These are phyloP conservation scores for Auriscalpium vulgare DNA, from an alignment of 768 basidiomycete species.

Conservation along the genomic window DNA sequence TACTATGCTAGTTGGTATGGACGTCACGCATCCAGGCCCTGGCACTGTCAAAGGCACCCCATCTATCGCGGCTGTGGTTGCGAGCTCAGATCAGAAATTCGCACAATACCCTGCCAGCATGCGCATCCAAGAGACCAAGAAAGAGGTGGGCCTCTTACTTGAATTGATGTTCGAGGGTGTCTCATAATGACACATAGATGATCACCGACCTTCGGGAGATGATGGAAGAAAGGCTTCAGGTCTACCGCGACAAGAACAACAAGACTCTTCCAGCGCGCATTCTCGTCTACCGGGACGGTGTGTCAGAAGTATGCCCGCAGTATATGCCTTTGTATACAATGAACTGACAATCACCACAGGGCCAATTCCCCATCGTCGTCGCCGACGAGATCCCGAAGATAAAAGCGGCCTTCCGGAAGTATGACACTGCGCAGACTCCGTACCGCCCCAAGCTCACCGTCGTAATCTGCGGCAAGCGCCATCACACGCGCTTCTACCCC, in stretches of 20 bases:
- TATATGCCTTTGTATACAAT: background rate
- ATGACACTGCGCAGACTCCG: constrained; percentile 25
- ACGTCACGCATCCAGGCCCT: constrained; percentile 74
- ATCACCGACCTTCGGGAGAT: constrained; percentile 39
- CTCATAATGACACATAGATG: constrained; percentile 26
- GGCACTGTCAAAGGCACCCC: constrained; percentile 53
- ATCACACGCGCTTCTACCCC: constrained; percentile 51
- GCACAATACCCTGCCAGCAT: constrained; percentile 45
- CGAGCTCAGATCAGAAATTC: constrained; percentile 35
- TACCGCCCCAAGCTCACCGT: constrained; percentile 45
- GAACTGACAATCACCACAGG: constrained; percentile 20
- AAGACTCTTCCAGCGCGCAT: constrained; percentile 35
- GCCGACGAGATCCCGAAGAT: constrained; percentile 37
- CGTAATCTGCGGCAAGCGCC: constrained; percentile 49
- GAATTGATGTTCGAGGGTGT: background rate
- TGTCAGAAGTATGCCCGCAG: constrained; percentile 52
- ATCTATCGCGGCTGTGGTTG: constrained; percentile 48
- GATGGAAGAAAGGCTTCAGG: constrained; percentile 39
- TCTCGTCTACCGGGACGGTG: constrained; percentile 65
- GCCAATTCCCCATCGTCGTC: constrained; percentile 41
- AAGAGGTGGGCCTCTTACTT: constrained; percentile 46
- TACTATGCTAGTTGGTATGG: constrained; percentile 52
- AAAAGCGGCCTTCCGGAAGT: constrained; percentile 31
- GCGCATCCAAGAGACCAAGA: constrained; percentile 47
- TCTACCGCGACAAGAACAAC: constrained; percentile 29